Evolutionary conservation across 805 yeast genomes (phyloP).

Genomic region (Candida stauntonica): DNA sequence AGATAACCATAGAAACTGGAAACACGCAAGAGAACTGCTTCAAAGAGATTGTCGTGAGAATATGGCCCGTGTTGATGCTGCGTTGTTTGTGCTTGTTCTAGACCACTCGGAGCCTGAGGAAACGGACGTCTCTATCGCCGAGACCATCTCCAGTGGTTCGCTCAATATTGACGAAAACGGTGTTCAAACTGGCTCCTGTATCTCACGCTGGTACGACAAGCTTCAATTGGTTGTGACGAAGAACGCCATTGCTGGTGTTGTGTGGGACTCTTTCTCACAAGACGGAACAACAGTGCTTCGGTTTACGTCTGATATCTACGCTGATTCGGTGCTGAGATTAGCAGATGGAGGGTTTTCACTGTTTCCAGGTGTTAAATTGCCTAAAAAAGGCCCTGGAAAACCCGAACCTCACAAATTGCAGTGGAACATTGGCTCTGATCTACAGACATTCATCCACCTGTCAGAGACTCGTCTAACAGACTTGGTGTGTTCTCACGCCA

Average conservation of each 20-base stretch:
- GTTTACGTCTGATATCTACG: constrained; percentile 83
- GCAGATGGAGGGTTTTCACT: constrained; percentile 60
- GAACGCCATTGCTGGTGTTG: constrained; percentile 85
- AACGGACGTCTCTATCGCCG: constrained; percentile 34
- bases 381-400: constrained; percentile 10
- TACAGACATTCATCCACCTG: constrained; percentile 52
- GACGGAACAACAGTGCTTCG: constrained; percentile 91
- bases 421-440: constrained; percentile 35
- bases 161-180: constrained; percentile 66
- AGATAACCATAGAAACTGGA: constrained; percentile 83
- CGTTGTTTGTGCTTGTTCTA: constrained; percentile 74
- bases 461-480: constrained; percentile 89
- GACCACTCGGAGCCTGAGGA: constrained; percentile 68
- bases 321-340: constrained; percentile 81
- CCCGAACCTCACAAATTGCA: constrained; percentile 27
- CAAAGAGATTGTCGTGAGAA: constrained; percentile 35
- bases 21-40: constrained; percentile 55
- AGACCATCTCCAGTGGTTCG: constrained; percentile 81
- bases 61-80: constrained; percentile 56
- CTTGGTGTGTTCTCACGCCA: constrained; percentile 72
- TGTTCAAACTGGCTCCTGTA: constrained; percentile 87
- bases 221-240: constrained; percentile 77
- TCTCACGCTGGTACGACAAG: constrained; percentile 90
- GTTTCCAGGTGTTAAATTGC: constrained; percentile 33
- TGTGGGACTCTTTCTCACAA: constrained; percentile 87